Evolutionary conservation across 257 asterid species (phyloP).

Genomic region (Anisodus acutangulus): DNA sequence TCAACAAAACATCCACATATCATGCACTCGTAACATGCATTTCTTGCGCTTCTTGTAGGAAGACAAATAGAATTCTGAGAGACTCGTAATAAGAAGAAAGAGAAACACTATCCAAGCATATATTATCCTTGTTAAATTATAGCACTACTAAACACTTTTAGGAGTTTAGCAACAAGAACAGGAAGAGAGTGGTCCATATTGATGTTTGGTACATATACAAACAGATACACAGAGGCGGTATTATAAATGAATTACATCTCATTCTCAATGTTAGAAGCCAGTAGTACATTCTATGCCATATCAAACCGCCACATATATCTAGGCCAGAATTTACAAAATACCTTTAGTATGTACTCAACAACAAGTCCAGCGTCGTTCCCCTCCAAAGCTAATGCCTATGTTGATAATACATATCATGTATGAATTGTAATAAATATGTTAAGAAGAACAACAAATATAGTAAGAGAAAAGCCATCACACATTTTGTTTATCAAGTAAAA

Average conservation of each 20-base stretch:
- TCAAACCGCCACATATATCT: neutral
- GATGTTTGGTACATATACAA: slow-evolving; percentile 11
- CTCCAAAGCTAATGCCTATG: slow-evolving; percentile 87
- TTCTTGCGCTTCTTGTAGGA: neutral
- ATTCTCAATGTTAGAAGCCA: neutral
- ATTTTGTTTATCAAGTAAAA: neutral
- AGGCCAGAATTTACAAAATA: slow-evolving; percentile 46
- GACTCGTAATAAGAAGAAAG: neutral
- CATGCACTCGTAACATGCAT: neutral
- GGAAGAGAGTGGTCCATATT: neutral
- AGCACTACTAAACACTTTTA: neutral
- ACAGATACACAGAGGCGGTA: neutral
- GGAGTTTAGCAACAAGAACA: neutral
- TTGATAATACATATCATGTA: slow-evolving; percentile 31
- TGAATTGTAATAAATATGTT: neutral
- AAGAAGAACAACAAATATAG: neutral
- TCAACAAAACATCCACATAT: neutral
- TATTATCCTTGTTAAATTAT: neutral
- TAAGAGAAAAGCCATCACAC: slow-evolving; percentile 23
- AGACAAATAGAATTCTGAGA: neutral
- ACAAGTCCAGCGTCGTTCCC: slow-evolving; percentile 80
- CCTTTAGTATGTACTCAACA: slow-evolving; percentile 91
- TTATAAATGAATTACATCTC: neutral
- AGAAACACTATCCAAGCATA: neutral
- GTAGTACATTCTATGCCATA: neutral